These are phyloP conservation scores for Eutrema salsugineum DNA, from an alignment of 441 rosid genomes.

Conservation along the genomic window DNA sequence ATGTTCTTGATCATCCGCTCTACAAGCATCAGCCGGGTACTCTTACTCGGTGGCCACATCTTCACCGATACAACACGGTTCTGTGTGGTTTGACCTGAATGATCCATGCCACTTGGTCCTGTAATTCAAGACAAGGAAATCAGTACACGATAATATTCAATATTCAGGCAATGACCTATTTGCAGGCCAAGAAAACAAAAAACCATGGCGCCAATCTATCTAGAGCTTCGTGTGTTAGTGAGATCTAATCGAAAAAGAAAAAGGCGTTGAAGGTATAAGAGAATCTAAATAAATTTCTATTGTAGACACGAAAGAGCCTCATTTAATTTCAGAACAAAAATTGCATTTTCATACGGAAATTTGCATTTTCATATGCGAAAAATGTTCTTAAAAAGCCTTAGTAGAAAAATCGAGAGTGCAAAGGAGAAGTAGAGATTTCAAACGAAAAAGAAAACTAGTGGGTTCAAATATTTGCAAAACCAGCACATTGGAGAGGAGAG, in stretches of 20 bases:
- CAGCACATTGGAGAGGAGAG: not conserved
- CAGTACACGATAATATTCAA: not conserved
- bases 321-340: not conserved
- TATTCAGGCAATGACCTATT: too few species aligned
- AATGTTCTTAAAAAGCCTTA: too few species aligned
- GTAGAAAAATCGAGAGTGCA: not conserved
- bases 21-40: slow-evolving; percentile 59
- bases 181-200: too few species aligned
- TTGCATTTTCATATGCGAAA: too few species aligned
- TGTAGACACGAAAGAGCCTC: not conserved
- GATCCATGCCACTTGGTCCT: slow-evolving; percentile 48
- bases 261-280: not conserved
- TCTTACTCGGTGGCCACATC: slow-evolving; percentile 71
- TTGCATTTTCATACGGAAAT: too few species aligned
- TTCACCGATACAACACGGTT: slow-evolving; percentile 42
- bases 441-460: not conserved
- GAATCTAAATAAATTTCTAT: not conserved
- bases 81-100: slow-evolving; percentile 29
- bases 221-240: not conserved
- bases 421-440: not conserved
- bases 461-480: not conserved
- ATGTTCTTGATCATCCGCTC: slow-evolving; percentile 64
- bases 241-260: not conserved
- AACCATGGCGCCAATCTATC: too few species aligned
- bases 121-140: not conserved